Conservation (phyloP, 192 early-diverging fungal genomes). For the Coemansia sp. region DNA sequence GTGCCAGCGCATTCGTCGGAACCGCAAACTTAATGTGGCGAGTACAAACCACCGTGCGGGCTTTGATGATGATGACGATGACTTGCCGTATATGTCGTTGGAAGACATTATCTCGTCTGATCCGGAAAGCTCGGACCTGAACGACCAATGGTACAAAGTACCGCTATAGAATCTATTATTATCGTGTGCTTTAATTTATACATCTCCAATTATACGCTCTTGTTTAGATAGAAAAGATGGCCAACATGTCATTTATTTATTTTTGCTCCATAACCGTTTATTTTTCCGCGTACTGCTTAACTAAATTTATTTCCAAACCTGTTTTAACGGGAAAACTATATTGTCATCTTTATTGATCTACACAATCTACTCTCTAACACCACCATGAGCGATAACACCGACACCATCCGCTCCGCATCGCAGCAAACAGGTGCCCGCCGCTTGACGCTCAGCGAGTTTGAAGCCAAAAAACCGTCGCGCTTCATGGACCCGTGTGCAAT, state of each 20-base stretch:
- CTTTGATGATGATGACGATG: conserved; percentile 7
- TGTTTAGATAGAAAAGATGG: not conserved
- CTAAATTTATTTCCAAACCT: too few species aligned
- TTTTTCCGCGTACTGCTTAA: too few species aligned
- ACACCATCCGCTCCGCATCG: conserved; percentile 30
- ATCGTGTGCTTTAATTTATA: not conserved
- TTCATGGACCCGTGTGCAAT: conserved; percentile 53
- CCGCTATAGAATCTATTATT: conserved; percentile 14
- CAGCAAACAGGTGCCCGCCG: conserved; percentile 26
- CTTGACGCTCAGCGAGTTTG: conserved; percentile 41
- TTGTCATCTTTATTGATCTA: too few species aligned
- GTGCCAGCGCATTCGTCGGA: conserved; percentile 28
- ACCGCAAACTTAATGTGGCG: not conserved
- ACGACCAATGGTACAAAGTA: conserved; percentile 28
- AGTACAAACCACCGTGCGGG: not conserved
- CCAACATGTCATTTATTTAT: too few species aligned
- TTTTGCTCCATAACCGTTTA: too few species aligned
- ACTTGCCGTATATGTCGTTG: conserved; percentile 31
- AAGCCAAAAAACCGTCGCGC: conserved; percentile 45
- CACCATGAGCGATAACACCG: conserved; percentile 26
- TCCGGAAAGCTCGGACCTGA: conserved; percentile 34
- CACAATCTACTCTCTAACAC: too few species aligned
- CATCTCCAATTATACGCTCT: not conserved
- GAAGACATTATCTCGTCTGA: conserved; percentile 42
- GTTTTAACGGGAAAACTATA: too few species aligned